Percentiles rank a stretch among this genome's conserved stretches.
These are phyloP conservation scores for Leccinum pachyderme DNA, from an alignment of 1,284 basidiomycete genomes.

Conservation along the genomic window DNA sequence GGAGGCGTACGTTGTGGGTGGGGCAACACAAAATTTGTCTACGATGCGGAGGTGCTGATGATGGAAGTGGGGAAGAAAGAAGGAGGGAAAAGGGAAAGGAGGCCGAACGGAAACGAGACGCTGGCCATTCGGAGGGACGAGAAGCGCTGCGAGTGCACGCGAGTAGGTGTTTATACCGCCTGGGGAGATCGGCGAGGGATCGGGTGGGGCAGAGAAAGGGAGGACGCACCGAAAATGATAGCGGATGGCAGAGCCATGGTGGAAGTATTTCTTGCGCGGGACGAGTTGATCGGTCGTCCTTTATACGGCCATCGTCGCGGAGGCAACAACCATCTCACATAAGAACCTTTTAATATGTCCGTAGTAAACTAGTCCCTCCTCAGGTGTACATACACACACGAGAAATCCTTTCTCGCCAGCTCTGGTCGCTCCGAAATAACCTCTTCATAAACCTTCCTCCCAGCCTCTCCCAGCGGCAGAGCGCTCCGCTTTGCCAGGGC, in stretches of 20 bases:
- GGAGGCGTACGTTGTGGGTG: slow-evolving; percentile 75
- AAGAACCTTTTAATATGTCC: slow-evolving; percentile 9
- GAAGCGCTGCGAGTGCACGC: slow-evolving; percentile 58
- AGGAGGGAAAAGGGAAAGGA: background rate
- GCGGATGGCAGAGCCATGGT: slow-evolving; percentile 59
- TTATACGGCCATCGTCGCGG: slow-evolving; percentile 32
- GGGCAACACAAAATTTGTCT: slow-evolving; percentile 82
- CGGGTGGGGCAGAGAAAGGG: slow-evolving; percentile 6
- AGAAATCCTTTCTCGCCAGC: slow-evolving; percentile 73
- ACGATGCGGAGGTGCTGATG: slow-evolving; percentile 71
- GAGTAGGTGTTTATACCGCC: slow-evolving; percentile 78
- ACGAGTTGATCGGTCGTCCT: slow-evolving; percentile 25
- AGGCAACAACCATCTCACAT: slow-evolving; percentile 33
- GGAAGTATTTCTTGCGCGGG: slow-evolving; percentile 2
- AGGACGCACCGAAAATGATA: slow-evolving; percentile 75
- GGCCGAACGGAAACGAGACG: slow-evolving; percentile 69
- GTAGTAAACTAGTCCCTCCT: slow-evolving; percentile 6
- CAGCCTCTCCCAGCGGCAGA: slow-evolving; percentile 64
- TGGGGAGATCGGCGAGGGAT: slow-evolving; percentile 29
- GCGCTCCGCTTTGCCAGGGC: slow-evolving; percentile 50
- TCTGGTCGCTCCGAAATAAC: slow-evolving; percentile 55
- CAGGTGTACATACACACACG: slow-evolving; percentile 72
- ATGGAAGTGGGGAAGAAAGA: slow-evolving; percentile 7
- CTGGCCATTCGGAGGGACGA: slow-evolving; percentile 63
- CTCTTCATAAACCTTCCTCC: slow-evolving; percentile 56